A percentile compares a stretch with the other conserved stretches of the same genome.
These are phyloP conservation scores for Quercus ilex DNA, from an alignment of 306 rosid genomes.

Conservation along the genomic window DNA sequence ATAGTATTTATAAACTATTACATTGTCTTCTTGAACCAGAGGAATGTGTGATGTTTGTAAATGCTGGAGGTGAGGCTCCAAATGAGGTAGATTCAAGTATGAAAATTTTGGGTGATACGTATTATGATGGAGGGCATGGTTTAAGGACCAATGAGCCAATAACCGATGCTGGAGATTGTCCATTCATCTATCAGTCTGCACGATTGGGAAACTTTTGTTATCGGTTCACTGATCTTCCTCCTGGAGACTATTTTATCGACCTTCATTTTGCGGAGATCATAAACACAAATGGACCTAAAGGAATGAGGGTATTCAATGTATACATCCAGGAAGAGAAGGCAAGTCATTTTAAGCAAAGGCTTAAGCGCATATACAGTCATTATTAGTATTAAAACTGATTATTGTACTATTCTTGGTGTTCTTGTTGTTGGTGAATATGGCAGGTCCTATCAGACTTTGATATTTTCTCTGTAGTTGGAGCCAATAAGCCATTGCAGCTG, in stretches of 20 bases:
- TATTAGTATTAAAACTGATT: neutral
- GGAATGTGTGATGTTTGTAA: constrained; percentile 65
- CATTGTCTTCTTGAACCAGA: constrained; percentile 42
- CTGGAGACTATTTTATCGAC: constrained; percentile 68
- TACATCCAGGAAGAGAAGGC: constrained; percentile 80
- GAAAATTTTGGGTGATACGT: constrained; percentile 51
- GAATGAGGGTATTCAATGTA: constrained; percentile 76
- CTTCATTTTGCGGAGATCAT: constrained; percentile 81
- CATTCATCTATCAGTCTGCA: constrained; percentile 67
- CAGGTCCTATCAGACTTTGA: constrained; percentile 83
- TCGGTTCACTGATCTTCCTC: constrained; percentile 54
- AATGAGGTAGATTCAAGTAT: constrained; percentile 48
- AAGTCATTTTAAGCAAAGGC: constrained; percentile 18
- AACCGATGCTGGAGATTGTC: constrained; percentile 59
- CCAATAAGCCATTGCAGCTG: constrained; percentile 72
- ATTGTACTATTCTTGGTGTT: neutral
- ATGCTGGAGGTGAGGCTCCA: constrained; percentile 70
- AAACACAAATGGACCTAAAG: constrained; percentile 79
- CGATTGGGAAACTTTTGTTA: constrained; percentile 64
- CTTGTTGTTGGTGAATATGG: constrained; percentile 20
- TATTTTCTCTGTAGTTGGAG: constrained; percentile 74
- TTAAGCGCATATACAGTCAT: neutral
- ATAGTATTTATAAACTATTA: constrained; percentile 11
- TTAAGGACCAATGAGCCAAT: constrained; percentile 67
- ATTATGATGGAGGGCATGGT: constrained; percentile 60